Evolutionary conservation across 257 asterid species (phyloP), one percentile per base, ranked within the genome.

Genomic region (Ocimum tenuiflorum): DNA sequence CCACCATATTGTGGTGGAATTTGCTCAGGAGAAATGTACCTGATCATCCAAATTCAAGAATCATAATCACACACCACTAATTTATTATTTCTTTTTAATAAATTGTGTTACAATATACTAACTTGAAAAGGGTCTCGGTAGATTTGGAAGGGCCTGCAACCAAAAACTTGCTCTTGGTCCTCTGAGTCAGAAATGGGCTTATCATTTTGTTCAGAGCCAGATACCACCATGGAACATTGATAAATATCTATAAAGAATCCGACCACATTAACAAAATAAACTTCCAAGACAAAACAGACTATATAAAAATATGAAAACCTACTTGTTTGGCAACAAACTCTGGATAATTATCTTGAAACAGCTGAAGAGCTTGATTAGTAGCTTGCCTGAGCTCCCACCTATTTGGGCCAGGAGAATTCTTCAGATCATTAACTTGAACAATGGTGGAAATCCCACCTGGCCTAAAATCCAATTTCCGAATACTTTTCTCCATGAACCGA

Each of bases 241-340:
- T n/a, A n/a, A n/a, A 74, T 73, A 57, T 80, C 77, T 29, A 77
- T 75, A 67, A 77, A 73, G 18, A 72, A 8, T 1, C 0, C 3
- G 12, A 10, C 13, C 13, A 41, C 46, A 52, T 22, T n/a, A 20
- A n/a, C 49, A 45, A 47, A 42, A 4, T 51, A 51, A 2, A 12
- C 3, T 22, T 4, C 39, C 39, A 35, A 4, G 4, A 41, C 4
- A 1, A 41, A 9, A 18, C 15, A 9, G 17, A 0, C 1, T 0
- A 29, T 0, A 14, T 6, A 41, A 13, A 41, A n/a, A n/a, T n/a
- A n/a, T n/a, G n/a, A n/a, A n/a, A n/a, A n/a, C 8, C 2, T 60
- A 78, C 83, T 78, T 79, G 83, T 60, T 79, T 79, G 18, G 80
- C 75, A 29, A 79, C 73, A 35, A 79, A 79, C 65, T 75, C 83